Evolutionary conservation across 1,284 basidiomycete genomes (phyloP), one percentile per base, ranked within the genome.

Genomic region (Ceratobasidium sp.): DNA sequence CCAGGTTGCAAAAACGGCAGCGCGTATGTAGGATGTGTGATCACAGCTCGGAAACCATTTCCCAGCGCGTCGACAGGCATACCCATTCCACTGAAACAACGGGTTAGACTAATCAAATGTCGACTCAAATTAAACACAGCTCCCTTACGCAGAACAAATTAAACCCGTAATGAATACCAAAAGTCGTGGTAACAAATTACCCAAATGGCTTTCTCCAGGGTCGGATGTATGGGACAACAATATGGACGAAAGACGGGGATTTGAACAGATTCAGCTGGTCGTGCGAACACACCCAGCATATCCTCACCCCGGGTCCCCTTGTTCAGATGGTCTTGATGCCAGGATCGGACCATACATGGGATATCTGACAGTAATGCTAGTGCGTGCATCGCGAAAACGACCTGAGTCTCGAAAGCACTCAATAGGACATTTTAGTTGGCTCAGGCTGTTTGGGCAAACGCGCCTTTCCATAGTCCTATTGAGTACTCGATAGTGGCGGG

Each of bases 1-100:
- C 98, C 98, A 39, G 94, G 89, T 84, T 98, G 95, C 18, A 99
- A 88, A 89, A 99, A 99, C 0, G 97, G 97, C 33, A 99, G 86
- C 33, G 94, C 91, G 86, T 99, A 99, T 7, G 92, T 93, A 0
- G 98, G 98, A 84, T 99, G 97, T 0, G 96, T 97, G 83, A 98
- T 91, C 79, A 99, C 96, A 66, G 94, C 92, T 79, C 93, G 90
- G 85, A 98, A 96, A 85, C 99, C 98, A 4, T 90, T 88, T 1
- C 89, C 89, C 88, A 98, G 93, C 82, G 95, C 92, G 82, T 98
- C 94, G 28, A 99, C n/a, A n/a, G n/a, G n/a, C n/a, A n/a, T n/a
- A n/a, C n/a, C n/a, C n/a, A n/a, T n/a, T n/a, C n/a, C n/a, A n/a
- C n/a, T n/a, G n/a, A n/a, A n/a, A n/a, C n/a, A n/a, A n/a, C n/a